Conservation (phyloP, 164 flowering plant genomes). For the Vitis amurensis region DNA sequence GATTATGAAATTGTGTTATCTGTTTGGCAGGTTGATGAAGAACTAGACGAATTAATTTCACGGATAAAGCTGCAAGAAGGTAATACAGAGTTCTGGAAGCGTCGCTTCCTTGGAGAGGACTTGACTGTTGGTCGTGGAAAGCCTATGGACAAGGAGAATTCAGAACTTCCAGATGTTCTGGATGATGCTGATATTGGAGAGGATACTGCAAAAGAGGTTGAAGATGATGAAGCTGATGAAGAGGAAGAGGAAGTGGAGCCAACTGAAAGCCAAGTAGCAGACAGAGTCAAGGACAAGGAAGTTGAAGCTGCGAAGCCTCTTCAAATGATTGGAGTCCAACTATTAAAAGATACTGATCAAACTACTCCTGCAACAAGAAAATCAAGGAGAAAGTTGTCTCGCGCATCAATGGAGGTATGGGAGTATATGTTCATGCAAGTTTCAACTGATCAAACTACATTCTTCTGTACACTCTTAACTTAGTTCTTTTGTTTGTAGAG, state of each 20-base stretch:
- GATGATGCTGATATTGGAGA: slow-evolving; percentile 60
- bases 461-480: not conserved
- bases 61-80: slow-evolving; percentile 84
- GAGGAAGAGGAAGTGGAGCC: slow-evolving; percentile 65
- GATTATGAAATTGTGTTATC: not conserved
- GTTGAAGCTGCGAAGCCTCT: slow-evolving; percentile 71
- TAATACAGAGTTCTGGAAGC: slow-evolving; percentile 94
- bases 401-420: slow-evolving; percentile 55
- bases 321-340: slow-evolving; percentile 95
- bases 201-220: slow-evolving; percentile 55
- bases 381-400: slow-evolving; percentile 56
- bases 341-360: slow-evolving; percentile 76
- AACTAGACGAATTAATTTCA: slow-evolving; percentile 82
- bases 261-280: slow-evolving; percentile 65
- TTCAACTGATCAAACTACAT: not conserved
- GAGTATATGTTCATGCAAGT: not conserved
- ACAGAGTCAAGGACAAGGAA: slow-evolving; percentile 65
- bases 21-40: slow-evolving; percentile 79
- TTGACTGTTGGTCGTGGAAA: slow-evolving; percentile 35
- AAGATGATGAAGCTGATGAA: slow-evolving; percentile 53
- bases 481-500: not conserved
- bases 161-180: slow-evolving; percentile 37
- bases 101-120: slow-evolving; percentile 94
- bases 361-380: slow-evolving; percentile 48
- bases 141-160: slow-evolving; percentile 26